A percentile compares a stretch with the other conserved stretches of the same genome.
These are phyloP conservation scores for Hyaloperonospora arabidopsidis DNA, from an alignment of 352 stramenopile genomes.

Conservation along the genomic window DNA sequence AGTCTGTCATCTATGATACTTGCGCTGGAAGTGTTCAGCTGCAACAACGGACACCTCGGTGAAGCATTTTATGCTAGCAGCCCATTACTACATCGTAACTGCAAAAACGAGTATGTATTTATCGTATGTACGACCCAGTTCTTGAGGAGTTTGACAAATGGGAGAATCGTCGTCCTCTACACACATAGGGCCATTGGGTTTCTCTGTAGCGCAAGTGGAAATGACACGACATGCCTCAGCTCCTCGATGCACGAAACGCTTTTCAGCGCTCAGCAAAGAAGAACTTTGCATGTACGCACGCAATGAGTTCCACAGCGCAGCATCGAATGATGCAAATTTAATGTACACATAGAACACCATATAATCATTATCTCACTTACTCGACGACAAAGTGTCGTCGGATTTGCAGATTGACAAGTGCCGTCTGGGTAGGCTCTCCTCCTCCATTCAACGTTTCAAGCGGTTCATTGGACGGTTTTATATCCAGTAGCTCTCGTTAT, in stretches of 20 bases:
- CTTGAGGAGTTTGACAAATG: constrained; percentile 66
- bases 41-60: background rate
- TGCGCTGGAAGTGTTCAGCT: too few relatives aligned
- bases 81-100: too few relatives aligned
- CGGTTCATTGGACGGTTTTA: too few relatives aligned
- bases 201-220: constrained; percentile 42
- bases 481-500: too few relatives aligned
- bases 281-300: constrained; percentile 19
- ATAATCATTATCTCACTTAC: too few relatives aligned
- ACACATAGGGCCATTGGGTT: constrained; percentile 58
- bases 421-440: too few relatives aligned
- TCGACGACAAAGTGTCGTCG: too few relatives aligned
- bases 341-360: too few relatives aligned
- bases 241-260: constrained; percentile 19
- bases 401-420: too few relatives aligned
- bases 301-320: constrained; percentile 19
- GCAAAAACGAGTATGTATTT: background rate
- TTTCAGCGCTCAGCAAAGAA: constrained; percentile 28
- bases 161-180: constrained; percentile 60
- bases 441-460: too few relatives aligned
- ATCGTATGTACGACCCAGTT: constrained; percentile 61
- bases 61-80: background rate
- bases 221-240: constrained; percentile 23
- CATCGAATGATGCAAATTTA: constrained; percentile 1
- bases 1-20: too few relatives aligned